These are phyloP conservation scores for Carpinus viminea DNA, from an alignment of 306 rosid species.

Conservation along the genomic window DNA sequence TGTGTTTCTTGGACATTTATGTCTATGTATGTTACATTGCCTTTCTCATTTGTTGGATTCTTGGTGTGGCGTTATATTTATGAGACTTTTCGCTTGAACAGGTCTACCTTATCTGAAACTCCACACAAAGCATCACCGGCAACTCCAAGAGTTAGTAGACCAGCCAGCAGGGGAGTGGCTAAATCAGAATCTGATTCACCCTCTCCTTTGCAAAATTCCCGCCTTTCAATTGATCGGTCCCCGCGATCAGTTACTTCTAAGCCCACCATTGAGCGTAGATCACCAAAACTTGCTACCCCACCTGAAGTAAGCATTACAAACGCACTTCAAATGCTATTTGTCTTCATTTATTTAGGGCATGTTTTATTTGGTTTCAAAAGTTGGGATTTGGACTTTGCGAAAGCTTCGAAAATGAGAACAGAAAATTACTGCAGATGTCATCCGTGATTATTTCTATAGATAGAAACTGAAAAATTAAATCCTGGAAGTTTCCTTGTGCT, in stretches of 20 bases:
- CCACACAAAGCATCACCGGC: constrained; percentile 72
- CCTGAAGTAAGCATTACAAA: constrained; percentile 67
- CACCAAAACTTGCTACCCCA: constrained; percentile 65
- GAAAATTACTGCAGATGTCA: constrained; percentile 5
- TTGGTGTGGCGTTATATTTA: constrained; percentile 11
- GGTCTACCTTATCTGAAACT: constrained; percentile 72
- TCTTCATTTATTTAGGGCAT: constrained; percentile 3
- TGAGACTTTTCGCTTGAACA: constrained; percentile 46
- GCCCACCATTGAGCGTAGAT: constrained; percentile 59
- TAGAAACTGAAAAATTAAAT: too few species aligned
- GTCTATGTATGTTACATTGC: constrained; percentile 21
- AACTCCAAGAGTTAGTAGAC: constrained; percentile 77
- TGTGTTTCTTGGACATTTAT: constrained; percentile 20
- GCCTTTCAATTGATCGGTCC: constrained; percentile 76
- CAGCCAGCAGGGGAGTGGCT: constrained; percentile 50
- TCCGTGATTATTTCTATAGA: not conserved
- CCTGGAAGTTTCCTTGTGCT: not conserved
- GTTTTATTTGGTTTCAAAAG: constrained; percentile 12
- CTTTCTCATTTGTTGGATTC: constrained; percentile 27
- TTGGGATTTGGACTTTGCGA: constrained; percentile 11
- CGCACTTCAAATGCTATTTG: constrained; percentile 3
- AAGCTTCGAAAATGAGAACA: constrained; percentile 4
- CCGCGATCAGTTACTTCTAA: constrained; percentile 67
- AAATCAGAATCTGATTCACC: constrained; percentile 76
- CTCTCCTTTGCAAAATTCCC: constrained; percentile 70